Conservation (phyloP, 441 rosid genomes). For the Melastoma candidum region DNA sequence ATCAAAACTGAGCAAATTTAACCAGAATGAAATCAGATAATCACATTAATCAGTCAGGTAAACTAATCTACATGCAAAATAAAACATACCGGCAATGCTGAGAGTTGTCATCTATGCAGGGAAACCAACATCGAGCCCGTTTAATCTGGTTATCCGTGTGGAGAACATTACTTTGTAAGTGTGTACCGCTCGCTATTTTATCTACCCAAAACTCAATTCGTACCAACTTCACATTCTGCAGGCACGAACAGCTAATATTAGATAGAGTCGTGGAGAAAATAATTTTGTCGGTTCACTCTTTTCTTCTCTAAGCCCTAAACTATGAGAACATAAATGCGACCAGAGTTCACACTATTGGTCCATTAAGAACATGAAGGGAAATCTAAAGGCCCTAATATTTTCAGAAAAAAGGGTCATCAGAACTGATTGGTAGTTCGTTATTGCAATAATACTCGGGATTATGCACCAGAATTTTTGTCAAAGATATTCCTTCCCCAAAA, state of each 20-base stretch:
- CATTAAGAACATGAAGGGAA: too few relatives aligned
- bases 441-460: too few relatives aligned
- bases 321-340: too few relatives aligned
- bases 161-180: conserved; percentile 63
- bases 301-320: too few relatives aligned
- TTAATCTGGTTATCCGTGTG: conserved; percentile 86
- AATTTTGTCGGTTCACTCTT: too few relatives aligned
- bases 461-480: too few relatives aligned
- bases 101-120: conserved; percentile 70
- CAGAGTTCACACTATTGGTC: too few relatives aligned
- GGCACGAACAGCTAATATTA: conserved; percentile 48
- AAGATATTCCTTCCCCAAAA: too few relatives aligned
- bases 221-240: conserved; percentile 94
- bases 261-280: conserved; percentile 24
- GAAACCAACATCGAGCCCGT: conserved; percentile 98
- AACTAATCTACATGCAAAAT: neutral
- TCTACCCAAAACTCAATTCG: conserved; percentile 87
- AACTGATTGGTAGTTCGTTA: too few relatives aligned
- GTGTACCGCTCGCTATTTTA: conserved; percentile 81
- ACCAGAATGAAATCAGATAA: neutral
- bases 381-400: too few relatives aligned
- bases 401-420: too few relatives aligned
- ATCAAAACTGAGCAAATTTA: conserved; percentile 59
- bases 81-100: conserved; percentile 75
- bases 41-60: neutral